Evolutionary conservation across 306 rosid species (phyloP), one percentile per base, ranked within the genome.

Genomic region (Herpetospermum pedunculosum): DNA sequence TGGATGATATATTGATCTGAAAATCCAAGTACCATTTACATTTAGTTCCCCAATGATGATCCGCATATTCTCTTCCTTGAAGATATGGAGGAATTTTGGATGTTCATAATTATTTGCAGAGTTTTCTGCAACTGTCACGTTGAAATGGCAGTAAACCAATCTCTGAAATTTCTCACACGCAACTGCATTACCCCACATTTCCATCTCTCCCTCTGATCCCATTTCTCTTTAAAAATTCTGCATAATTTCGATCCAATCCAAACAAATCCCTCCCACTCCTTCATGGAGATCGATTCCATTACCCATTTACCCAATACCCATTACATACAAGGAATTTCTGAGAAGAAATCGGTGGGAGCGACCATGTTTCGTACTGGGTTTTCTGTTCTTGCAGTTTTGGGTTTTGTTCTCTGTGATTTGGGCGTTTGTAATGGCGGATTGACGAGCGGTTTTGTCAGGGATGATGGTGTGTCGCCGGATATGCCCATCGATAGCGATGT

Each of bases 401-500:
- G 50, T 29, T 48, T 81, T 78, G 25, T 83, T 30, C 34, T 83
- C 81, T 62, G 79, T 59, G 73, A 64, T 41, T 72, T 59, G 19
- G 77, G 77, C 65, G 21, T 88, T 10, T 79, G 89, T 65, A 72
- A 85, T 65, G 90, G 89, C 19, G 87, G 96, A 19, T 40, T 35
- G 3, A 88, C 92, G 8, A 85, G 96, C 74, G 7, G 7, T 40
- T 86, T 76, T 44, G 59, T 84, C 19, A 80, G 97, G 78, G 50
- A 71, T 41, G 59, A 48, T 3, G 86, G 82, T 60, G 77, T 80
- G 21, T 23, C 78, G 1, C 5, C 5, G 13, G 98, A 93, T 70
- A 87, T 90, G 85, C 82, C 87, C 0, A 46, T 83, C 8, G 68
- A 93, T 63, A 85, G 92, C 13, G 92, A 87, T 12, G 97, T 89